A percentile compares a stretch with the other conserved stretches of the same genome.
Conservation (phyloP, 2,329 filamentous ascomycete genomes). For the Ceratocystis huliohia region DNA sequence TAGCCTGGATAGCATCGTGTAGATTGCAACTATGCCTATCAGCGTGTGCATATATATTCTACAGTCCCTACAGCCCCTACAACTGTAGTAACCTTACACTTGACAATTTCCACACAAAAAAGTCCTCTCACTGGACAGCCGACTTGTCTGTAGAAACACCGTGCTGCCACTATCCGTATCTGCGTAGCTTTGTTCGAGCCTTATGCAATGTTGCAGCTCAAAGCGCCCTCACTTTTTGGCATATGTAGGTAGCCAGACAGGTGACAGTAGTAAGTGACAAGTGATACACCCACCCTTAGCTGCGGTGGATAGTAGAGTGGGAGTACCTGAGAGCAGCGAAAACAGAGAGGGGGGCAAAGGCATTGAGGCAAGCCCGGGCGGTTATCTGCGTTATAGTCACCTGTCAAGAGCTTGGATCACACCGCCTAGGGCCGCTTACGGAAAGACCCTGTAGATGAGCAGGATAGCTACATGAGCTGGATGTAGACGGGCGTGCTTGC, state of each 20-base stretch:
- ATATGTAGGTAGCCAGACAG: slow-evolving; percentile 3
- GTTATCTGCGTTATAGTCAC: slow-evolving; percentile 1
- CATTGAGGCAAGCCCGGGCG: background rate
- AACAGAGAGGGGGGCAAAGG: background rate
- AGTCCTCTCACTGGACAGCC: background rate
- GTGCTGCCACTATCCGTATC: background rate
- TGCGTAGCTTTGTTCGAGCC: no score
- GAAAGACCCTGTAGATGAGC: background rate
- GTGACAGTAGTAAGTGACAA: background rate
- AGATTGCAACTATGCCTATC: no score
- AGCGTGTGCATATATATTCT: background rate
- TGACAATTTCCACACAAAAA: background rate
- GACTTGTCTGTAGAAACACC: background rate
- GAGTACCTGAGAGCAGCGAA: background rate
- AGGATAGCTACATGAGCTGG: slow-evolving; percentile 3
- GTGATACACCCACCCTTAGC: background rate
- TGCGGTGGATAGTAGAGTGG: background rate
- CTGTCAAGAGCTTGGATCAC: background rate
- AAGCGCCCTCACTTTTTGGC: background rate
- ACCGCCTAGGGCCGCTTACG: background rate
- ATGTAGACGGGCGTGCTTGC: background rate
- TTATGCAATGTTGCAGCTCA: background rate
- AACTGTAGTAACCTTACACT: background rate
- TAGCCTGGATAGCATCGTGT: no score
- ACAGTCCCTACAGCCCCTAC: background rate